phyloP scores from a whole-genome alignment of 495 filamentous ascomycete species.

The Penicillium samsonianum region DNA sequence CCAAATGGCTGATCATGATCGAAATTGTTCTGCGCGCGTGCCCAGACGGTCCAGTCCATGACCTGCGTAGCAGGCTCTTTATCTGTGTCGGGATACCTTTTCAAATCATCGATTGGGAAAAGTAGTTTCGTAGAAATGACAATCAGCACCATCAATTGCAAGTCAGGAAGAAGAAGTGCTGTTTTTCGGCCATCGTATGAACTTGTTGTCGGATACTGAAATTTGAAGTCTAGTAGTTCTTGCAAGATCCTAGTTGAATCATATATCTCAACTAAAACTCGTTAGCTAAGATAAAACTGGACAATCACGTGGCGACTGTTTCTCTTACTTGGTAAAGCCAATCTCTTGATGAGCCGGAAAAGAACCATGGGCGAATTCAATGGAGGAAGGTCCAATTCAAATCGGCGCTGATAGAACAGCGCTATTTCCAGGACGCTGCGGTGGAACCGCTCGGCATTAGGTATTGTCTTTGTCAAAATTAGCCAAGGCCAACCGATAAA shows the following conservation, averaged over 20 bases:
- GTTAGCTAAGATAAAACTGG: conserved; percentile 16
- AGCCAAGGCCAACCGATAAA: background rate
- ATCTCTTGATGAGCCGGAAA: conserved; percentile 66
- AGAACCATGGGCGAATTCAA: conserved; percentile 68
- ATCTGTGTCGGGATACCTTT: conserved; percentile 54
- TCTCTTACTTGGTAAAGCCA: conserved; percentile 76
- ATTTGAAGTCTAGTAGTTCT: conserved; percentile 55
- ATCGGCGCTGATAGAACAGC: conserved; percentile 63
- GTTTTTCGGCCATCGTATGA: conserved; percentile 25
- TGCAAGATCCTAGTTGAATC: conserved; percentile 59
- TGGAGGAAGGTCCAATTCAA: conserved; percentile 68
- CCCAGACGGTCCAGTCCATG: conserved; percentile 77
- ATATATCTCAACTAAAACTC: conserved; percentile 65
- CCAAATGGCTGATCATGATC: conserved; percentile 26
- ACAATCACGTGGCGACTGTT: background rate
- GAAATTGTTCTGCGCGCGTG: conserved; percentile 49
- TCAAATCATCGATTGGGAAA: conserved; percentile 70
- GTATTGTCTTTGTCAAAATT: conserved; percentile 31
- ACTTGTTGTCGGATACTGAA: conserved; percentile 50
- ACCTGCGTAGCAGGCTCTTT: conserved; percentile 61
- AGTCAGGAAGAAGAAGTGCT: conserved; percentile 64
- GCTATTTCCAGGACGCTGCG: conserved; percentile 58
- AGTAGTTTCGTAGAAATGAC: conserved; percentile 76
- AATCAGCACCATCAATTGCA: conserved; percentile 68
- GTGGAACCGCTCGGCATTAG: conserved; percentile 62